Conservation (phyloP, 2,329 filamentous ascomycete genomes). For the Hirsutella thompsonii region DNA sequence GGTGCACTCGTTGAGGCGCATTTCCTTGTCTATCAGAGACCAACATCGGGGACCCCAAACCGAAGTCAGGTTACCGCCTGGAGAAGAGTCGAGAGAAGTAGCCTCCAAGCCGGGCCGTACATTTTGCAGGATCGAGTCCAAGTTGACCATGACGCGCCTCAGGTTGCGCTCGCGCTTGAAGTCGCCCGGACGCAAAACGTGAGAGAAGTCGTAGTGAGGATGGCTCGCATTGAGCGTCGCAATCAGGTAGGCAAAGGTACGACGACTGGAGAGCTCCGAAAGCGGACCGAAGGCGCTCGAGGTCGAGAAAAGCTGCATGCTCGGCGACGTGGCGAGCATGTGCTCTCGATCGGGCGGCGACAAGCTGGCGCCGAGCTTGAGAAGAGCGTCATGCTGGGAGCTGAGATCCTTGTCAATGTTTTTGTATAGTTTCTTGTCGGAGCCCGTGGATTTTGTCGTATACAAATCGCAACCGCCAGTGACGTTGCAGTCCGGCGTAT, state of each 20-base stretch:
- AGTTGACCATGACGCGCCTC: conserved; percentile 68
- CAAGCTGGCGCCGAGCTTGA: conserved; percentile 75
- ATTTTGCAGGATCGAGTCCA: conserved; percentile 81
- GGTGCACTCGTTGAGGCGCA: conserved; percentile 79
- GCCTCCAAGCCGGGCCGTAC: conserved; percentile 53
- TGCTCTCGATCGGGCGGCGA: conserved; percentile 69
- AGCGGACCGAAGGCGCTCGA: conserved; percentile 88
- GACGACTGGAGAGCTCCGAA: conserved; percentile 74
- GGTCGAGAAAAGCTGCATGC: conserved; percentile 50
- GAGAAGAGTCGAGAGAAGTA: conserved; percentile 26
- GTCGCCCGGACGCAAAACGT: conserved; percentile 76
- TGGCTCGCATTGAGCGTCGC: conserved; percentile 94
- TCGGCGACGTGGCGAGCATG: conserved; percentile 53
- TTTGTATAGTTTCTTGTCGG: conserved; percentile 95
- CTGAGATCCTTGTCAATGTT: conserved; percentile 87
- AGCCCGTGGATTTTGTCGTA: conserved; percentile 89
- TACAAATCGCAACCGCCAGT: conserved; percentile 92
- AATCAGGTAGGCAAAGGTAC: conserved; percentile 92
- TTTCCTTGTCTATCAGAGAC: conserved; percentile 86
- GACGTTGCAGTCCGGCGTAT: conserved; percentile 83
- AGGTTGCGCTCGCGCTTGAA: conserved; percentile 77
- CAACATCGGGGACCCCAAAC: conserved; percentile 87
- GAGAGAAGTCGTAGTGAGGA: conserved; percentile 85
- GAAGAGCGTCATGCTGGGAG: conserved; percentile 76
- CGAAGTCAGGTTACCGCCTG: conserved; percentile 36